Base-by-base conservation (phyloP, 2,329 filamentous ascomycete species). In the Cryoendolithus antarcticus region DNA sequence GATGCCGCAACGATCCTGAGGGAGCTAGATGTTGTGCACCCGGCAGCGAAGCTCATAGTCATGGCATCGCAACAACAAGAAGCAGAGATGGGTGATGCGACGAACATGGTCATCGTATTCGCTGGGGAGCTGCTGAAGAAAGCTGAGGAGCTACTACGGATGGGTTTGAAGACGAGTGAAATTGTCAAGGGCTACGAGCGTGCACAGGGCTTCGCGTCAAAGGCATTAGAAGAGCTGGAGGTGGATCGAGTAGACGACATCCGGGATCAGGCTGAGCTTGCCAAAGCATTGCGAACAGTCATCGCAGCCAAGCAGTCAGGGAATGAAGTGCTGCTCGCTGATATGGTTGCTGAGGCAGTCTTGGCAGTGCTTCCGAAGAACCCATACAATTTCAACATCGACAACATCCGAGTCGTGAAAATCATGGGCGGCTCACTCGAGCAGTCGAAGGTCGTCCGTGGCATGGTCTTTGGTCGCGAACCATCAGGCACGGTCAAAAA, bases 11-110 rank as follows among this genome's bases (percentile, higher is more conserved):
- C 91, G 32, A 98, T 98, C 60, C 75, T 98, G 53, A 82, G 86
- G 58, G 93, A 98, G 69, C 78, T 98, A 62, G 91, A 98, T 58
- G 91, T 98, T 47, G 88, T 98, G 41, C 91, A 98, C 69, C 91
- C 93, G 46, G 91, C 91, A 42, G 93, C 91, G 37, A 98, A 98
- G 70, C 73, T 98, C 48, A 71, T 98, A 39, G 91, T 98, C 54
- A 98, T 98, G 93, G 89, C 91, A 45, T 89, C 83, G 62, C 91
- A 98, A 66, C 91, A 98, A 69, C 93, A 98, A 67, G 93, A 98
- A 64, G 79, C 88, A 32, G 91, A 98, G 75, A 94, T 98, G 85
- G 91, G 91, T 43, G 93, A 98, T 66, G 91, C 85, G 40, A 98
- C 91, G 42, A 98, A 98, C 66, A 67, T 98, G 62, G 91, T 98